Percentiles rank a stretch among this genome's conserved stretches.
These are phyloP conservation scores for Epithele typhae DNA, from an alignment of 768 basidiomycete species.

Conservation along the genomic window DNA sequence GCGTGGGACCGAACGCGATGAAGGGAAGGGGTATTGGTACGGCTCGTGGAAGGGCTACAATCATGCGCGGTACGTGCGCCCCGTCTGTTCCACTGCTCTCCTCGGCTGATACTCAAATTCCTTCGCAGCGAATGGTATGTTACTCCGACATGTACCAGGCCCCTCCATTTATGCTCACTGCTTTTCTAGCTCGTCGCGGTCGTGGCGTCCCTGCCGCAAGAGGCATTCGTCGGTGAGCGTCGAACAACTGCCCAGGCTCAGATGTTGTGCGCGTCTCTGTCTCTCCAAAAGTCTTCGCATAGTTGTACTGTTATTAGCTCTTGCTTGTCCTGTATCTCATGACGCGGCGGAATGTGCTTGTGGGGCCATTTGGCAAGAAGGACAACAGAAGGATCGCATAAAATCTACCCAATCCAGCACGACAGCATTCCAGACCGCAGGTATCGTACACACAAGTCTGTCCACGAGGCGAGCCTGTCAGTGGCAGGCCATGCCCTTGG, in stretches of 20 bases:
- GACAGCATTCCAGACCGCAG: neutral
- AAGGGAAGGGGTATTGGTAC: conserved; percentile 98
- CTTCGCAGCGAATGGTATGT: conserved; percentile 70
- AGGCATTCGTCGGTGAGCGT: conserved; percentile 75
- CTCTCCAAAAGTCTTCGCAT: conserved; percentile 19
- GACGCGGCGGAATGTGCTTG: no score
- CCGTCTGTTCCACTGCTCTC: neutral
- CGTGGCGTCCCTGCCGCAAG: conserved; percentile 74
- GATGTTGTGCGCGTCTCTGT: conserved; percentile 11
- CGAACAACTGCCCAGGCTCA: conserved; percentile 6
- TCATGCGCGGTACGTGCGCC: conserved; percentile 82
- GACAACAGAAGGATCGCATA: neutral
- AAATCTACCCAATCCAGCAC: neutral
- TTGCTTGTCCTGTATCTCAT: neutral
- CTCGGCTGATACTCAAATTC: conserved; percentile 17
- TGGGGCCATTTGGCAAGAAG: neutral
- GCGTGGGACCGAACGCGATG: conserved; percentile 98
- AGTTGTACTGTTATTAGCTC: conserved; percentile 21
- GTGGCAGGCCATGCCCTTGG: conserved; percentile 79
- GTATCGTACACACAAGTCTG: conserved; percentile 5
- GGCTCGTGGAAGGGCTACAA: conserved; percentile 96
- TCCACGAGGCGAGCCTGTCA: conserved; percentile 23
- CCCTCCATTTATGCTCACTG: conserved; percentile 1
- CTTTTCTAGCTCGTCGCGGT: conserved; percentile 71
- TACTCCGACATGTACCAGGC: neutral